A percentile compares a stretch with the other conserved stretches of the same genome.
phyloP scores from a whole-genome alignment of 768 basidiomycete genomes.

The Boletales sp. region DNA sequence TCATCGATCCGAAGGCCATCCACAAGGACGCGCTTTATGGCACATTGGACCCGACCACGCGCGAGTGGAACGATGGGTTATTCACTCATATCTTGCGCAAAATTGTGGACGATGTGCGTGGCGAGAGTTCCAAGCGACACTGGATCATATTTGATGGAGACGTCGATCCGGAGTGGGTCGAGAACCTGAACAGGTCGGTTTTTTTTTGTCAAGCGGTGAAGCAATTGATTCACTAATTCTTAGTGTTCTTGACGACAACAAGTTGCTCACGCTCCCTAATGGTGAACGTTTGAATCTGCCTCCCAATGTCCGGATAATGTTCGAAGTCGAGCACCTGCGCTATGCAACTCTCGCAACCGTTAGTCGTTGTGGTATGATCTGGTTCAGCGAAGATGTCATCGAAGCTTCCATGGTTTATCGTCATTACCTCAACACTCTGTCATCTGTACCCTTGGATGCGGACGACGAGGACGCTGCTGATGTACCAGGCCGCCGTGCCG shows the following conservation, averaged over 20 bases:
- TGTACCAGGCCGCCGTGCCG: slow-evolving; percentile 56
- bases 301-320: slow-evolving; percentile 97
- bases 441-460: slow-evolving; percentile 73
- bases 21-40: slow-evolving; percentile 98
- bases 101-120: slow-evolving; percentile 97
- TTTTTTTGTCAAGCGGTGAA: not conserved
- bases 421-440: slow-evolving; percentile 79
- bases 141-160: slow-evolving; percentile 99
- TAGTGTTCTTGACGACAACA: slow-evolving; percentile 99
- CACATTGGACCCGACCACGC: slow-evolving; percentile 92
- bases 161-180: slow-evolving; percentile 99
- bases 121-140: slow-evolving; percentile 92
- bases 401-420: slow-evolving; percentile 89
- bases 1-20: slow-evolving; percentile 99
- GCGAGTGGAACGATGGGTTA: slow-evolving; percentile 98
- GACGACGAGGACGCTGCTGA: slow-evolving; percentile 82
- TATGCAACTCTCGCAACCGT: slow-evolving; percentile 98
- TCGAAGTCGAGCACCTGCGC: slow-evolving; percentile 96
- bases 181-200: slow-evolving; percentile 93
- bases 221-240: slow-evolving; percentile 1
- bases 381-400: slow-evolving; percentile 98
- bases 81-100: slow-evolving; percentile 98
- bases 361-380: slow-evolving; percentile 99
- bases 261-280: slow-evolving; percentile 92
- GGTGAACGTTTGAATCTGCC: slow-evolving; percentile 97